These are phyloP conservation scores for Geopyxis carbonaria DNA, from an alignment of 495 filamentous ascomycete species.

Conservation along the genomic window DNA sequence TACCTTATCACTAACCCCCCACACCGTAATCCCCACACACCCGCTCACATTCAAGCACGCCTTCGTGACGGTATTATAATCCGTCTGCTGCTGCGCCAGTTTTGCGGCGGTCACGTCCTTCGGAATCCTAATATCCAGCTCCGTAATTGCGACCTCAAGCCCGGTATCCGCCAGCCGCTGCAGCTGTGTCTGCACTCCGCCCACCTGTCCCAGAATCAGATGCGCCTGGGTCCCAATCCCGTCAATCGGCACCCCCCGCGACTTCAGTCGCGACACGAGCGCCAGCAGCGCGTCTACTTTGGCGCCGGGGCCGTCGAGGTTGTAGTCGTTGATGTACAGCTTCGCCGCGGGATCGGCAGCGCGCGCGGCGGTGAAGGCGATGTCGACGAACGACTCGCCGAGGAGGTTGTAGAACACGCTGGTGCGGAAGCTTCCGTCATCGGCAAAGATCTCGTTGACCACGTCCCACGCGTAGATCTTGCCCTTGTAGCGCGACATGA, in stretches of 20 bases:
- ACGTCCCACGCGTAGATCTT: constrained; percentile 46
- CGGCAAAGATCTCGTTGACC: constrained; percentile 36
- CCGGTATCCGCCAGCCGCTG: constrained; percentile 31
- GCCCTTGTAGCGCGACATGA: constrained; percentile 42
- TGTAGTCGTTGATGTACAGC: constrained; percentile 58
- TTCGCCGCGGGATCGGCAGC: constrained; percentile 33
- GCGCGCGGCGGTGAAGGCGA: constrained; percentile 33
- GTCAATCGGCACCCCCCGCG: constrained; percentile 37
- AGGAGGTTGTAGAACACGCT: constrained; percentile 30
- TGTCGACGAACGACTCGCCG: constrained; percentile 32
- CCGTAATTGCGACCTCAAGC: constrained; percentile 45
- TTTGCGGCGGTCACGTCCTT: constrained; percentile 28
- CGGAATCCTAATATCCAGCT: constrained; percentile 40
- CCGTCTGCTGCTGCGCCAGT: constrained; percentile 39
- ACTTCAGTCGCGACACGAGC: constrained; percentile 33
- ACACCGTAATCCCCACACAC: constrained; percentile 61
- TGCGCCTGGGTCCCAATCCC: constrained; percentile 45
- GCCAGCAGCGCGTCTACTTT: constrained; percentile 33
- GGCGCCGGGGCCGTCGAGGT: constrained; percentile 37
- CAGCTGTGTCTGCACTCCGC: constrained; percentile 13
- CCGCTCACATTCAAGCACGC: constrained; percentile 32
- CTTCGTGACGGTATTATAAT: constrained; percentile 43
- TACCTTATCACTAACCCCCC: constrained; percentile 53
- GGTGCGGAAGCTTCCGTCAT: constrained; percentile 29
- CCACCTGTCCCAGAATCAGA: constrained; percentile 34